A percentile compares a stretch with the other conserved stretches of the same genome.
Evolutionary conservation across 192 early-diverging fungal genomes (phyloP).

Genomic region (Lunasporangiospora selenospora): DNA sequence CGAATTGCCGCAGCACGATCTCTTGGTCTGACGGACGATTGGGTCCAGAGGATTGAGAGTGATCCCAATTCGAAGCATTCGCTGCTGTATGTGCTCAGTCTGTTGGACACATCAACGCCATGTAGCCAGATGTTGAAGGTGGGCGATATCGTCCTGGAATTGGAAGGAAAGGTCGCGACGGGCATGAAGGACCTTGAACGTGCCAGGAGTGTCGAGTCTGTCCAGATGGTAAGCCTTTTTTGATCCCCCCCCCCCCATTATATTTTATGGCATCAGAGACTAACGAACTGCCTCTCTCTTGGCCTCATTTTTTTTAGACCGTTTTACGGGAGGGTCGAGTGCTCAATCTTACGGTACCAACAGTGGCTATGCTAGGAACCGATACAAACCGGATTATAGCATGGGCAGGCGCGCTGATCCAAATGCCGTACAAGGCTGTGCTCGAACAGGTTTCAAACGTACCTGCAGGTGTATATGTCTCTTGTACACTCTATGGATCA

Average conservation of each 20-base stretch:
- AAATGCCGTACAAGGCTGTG: conserved; percentile 74
- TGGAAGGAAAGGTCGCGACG: conserved; percentile 69
- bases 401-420: conserved; percentile 87
- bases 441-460: conserved; percentile 70
- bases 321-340: conserved; percentile 80
- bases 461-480: conserved; percentile 70
- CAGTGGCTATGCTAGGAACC: conserved; percentile 57
- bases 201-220: conserved; percentile 51
- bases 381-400: conserved; percentile 73
- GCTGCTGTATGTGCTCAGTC: conserved; percentile 62
- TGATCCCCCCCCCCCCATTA: neutral
- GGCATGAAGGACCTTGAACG: conserved; percentile 65
- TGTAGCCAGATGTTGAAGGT: conserved; percentile 63
- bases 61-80: conserved; percentile 56
- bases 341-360: conserved; percentile 67
- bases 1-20: conserved; percentile 66
- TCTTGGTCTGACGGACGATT: conserved; percentile 62
- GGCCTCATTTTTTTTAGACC: conserved; percentile 24
- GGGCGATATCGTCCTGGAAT: conserved; percentile 72
- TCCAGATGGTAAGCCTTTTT: conserved; percentile 56
- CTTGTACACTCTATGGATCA: conserved; percentile 65
- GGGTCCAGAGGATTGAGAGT: conserved; percentile 64
- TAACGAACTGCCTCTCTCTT: neutral
- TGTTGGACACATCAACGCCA: conserved; percentile 63
- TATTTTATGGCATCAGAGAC: neutral